A percentile compares a stretch with the other conserved stretches of the same genome.
phyloP scores from a whole-genome alignment of 306 rosid species.

The Lithocarpus polystachyus region DNA sequence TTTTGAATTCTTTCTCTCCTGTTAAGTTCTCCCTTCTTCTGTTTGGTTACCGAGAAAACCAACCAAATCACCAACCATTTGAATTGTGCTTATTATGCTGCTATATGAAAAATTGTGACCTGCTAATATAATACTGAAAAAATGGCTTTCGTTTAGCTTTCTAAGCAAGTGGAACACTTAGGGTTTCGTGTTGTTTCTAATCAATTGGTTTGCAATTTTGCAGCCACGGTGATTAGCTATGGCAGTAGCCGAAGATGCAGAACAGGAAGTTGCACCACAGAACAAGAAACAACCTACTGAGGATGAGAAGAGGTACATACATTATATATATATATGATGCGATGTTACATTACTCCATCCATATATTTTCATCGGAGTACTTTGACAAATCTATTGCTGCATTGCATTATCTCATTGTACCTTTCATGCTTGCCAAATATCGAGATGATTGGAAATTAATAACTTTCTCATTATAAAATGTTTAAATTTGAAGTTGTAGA shows the following conservation, averaged over 20 bases:
- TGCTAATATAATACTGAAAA: not conserved
- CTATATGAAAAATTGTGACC: not conserved
- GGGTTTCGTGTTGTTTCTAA: constrained; percentile 6
- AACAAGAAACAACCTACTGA: constrained; percentile 75
- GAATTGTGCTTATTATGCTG: not conserved
- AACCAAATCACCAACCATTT: not conserved
- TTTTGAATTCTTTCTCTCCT: not conserved
- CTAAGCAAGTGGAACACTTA: not conserved
- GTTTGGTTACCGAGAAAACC: not conserved
- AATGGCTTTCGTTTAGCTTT: no score
- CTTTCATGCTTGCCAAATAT: no score
- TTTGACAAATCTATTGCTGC: no score
- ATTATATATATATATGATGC: no score
- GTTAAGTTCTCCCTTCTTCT: not conserved
- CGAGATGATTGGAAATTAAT: no score
- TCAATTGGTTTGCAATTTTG: not conserved
- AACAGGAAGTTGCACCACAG: constrained; percentile 41
- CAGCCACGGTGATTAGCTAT: constrained; percentile 11
- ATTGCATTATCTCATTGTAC: no score
- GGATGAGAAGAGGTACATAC: constrained; percentile 76
- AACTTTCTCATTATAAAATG: no score
- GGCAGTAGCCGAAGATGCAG: constrained; percentile 43
- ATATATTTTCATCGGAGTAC: no score
- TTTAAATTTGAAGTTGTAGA: no score
- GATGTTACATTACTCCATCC: no score